phyloP scores from a whole-genome alignment of 1,284 basidiomycete genomes.

The Ustilago tritici region DNA sequence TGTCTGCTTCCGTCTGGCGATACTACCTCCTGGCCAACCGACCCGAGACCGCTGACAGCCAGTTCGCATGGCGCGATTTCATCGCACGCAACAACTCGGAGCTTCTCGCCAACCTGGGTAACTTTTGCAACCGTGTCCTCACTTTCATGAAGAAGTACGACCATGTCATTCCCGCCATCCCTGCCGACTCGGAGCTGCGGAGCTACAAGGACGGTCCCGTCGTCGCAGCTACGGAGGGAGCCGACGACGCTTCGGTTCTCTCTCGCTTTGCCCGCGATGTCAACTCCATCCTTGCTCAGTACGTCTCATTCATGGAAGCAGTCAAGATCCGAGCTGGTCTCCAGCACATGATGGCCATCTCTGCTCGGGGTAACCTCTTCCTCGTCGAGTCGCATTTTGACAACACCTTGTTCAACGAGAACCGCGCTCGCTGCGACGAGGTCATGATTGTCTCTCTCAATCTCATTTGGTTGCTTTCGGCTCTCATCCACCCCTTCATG shows the following conservation, averaged over 20 bases:
- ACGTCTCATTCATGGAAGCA: conserved; percentile 87
- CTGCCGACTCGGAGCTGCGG: conserved; percentile 53
- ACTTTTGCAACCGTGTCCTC: conserved; percentile 94
- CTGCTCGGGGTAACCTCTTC: conserved; percentile 92
- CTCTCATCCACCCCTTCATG: conserved; percentile 94
- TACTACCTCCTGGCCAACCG: conserved; percentile 94
- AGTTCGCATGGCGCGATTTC: conserved; percentile 97
- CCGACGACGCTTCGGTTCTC: conserved; percentile 44
- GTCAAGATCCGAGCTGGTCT: conserved; percentile 91
- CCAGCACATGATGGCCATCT: conserved; percentile 88
- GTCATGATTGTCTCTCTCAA: conserved; percentile 89
- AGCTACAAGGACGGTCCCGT: conserved; percentile 48
- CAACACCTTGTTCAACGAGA: conserved; percentile 85
- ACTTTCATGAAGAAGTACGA: conserved; percentile 94
- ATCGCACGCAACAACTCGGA: conserved; percentile 94
- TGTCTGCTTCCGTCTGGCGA: conserved; percentile 94
- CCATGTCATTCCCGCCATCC: conserved; percentile 75
- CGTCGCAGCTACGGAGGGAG: conserved; percentile 31
- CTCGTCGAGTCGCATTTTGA: conserved; percentile 90
- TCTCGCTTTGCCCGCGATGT: conserved; percentile 80
- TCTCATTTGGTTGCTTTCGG: conserved; percentile 90
- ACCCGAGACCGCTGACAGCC: conserved; percentile 92
- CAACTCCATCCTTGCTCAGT: conserved; percentile 83
- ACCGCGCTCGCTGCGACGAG: conserved; percentile 86
- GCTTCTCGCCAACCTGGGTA: conserved; percentile 95